Percentiles rank a stretch among this genome's conserved stretches.
These are phyloP conservation scores for Plicaturopsis crispa DNA, from an alignment of 768 basidiomycete species.

Conservation along the genomic window DNA sequence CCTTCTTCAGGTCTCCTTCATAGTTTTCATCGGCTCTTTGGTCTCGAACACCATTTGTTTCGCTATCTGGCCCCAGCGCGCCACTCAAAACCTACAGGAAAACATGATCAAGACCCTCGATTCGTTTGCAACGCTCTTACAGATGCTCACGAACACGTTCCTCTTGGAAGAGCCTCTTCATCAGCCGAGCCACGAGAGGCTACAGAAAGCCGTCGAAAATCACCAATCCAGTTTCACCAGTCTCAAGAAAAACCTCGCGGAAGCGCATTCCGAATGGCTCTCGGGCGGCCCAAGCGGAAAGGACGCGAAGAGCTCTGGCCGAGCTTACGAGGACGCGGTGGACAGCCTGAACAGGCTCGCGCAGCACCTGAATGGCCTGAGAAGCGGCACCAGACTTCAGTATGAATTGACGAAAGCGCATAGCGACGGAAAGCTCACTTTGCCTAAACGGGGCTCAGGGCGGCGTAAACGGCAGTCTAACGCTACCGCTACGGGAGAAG, in stretches of 20 bases:
- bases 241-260: conserved; percentile 77
- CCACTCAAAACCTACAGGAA: conserved; percentile 71
- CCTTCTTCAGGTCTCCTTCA: conserved; percentile 66
- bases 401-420: conserved; percentile 69
- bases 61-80: conserved; percentile 77
- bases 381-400: conserved; percentile 80
- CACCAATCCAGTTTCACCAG: conserved; percentile 89
- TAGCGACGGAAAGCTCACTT: conserved; percentile 32
- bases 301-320: conserved; percentile 28
- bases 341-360: conserved; percentile 83
- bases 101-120: conserved; percentile 83
- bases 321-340: conserved; percentile 81
- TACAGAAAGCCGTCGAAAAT: conserved; percentile 73
- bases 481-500: not conserved
- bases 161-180: conserved; percentile 66
- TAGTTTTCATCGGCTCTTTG: conserved; percentile 67
- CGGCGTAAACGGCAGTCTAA: not conserved
- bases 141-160: conserved; percentile 78
- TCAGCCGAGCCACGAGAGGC: conserved; percentile 48
- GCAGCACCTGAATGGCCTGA: conserved; percentile 86
- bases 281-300: conserved; percentile 6
- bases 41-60: conserved; percentile 86
- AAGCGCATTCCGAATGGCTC: conserved; percentile 84
- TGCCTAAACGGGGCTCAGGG: conserved; percentile 14
- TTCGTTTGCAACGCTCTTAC: conserved; percentile 82